Evolutionary conservation across 139 green algal genomes (phyloP).

Genomic region (Picochlorum costavermella): DNA sequence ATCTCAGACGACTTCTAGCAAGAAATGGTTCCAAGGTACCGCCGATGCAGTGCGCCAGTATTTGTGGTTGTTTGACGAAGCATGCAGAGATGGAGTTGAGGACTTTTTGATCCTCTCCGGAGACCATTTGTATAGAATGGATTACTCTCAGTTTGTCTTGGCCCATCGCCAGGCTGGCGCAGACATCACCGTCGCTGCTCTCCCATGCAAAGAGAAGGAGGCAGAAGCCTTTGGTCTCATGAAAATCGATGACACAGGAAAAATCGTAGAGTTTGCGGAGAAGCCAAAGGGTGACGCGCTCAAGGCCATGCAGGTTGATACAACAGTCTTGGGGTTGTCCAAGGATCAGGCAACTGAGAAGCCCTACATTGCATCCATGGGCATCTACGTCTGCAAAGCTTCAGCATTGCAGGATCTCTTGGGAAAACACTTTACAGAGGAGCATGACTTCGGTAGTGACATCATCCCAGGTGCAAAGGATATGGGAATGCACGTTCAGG

Average conservation of each 20-base stretch:
- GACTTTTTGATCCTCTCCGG: slow-evolving; percentile 98
- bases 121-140: slow-evolving; percentile 99
- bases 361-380: slow-evolving; percentile 99
- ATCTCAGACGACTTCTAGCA: slow-evolving; percentile 80
- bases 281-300: slow-evolving; percentile 93
- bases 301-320: slow-evolving; percentile 85
- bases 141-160: slow-evolving; percentile 94
- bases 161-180: slow-evolving; percentile 77
- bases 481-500: slow-evolving; percentile 64
- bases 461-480: slow-evolving; percentile 77
- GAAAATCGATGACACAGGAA: slow-evolving; percentile 91
- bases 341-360: slow-evolving; percentile 67
- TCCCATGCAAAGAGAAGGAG: slow-evolving; percentile 85
- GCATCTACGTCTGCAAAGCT: slow-evolving; percentile 93
- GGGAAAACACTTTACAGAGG: slow-evolving; percentile 46
- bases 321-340: slow-evolving; percentile 86
- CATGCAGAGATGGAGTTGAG: slow-evolving; percentile 75
- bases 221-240: slow-evolving; percentile 94
- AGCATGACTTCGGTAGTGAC: slow-evolving; percentile 78
- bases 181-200: slow-evolving; percentile 96
- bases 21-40: slow-evolving; percentile 96
- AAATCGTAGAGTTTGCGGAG: slow-evolving; percentile 93
- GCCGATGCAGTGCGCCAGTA: slow-evolving; percentile 98
- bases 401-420: slow-evolving; percentile 37
- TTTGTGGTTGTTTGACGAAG: slow-evolving; percentile 97